These are phyloP conservation scores for Adansonia gregorii DNA, from an alignment of 441 rosid species.

Conservation along the genomic window DNA sequence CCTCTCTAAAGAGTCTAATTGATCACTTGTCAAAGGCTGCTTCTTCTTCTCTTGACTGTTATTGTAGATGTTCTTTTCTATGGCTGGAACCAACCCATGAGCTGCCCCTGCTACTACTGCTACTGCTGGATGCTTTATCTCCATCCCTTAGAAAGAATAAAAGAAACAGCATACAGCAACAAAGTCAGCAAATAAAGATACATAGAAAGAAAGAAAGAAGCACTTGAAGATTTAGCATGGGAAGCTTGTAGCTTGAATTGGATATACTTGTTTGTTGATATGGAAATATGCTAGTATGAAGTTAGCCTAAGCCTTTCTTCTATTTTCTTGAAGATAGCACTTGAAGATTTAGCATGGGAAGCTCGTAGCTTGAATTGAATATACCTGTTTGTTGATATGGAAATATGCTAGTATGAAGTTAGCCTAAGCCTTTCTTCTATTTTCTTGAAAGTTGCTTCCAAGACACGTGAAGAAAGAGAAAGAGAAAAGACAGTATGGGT, in stretches of 20 bases:
- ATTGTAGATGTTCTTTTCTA: constrained; percentile 43
- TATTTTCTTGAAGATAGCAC: background rate
- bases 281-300: too few relatives aligned
- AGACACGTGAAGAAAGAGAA: background rate
- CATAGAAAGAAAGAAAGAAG: background rate
- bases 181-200: background rate
- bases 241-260: too few relatives aligned
- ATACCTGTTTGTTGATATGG: background rate
- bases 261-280: background rate
- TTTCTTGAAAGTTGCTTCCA: background rate
- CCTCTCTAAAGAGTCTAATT: constrained; percentile 70
- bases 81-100: constrained; percentile 33
- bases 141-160: constrained; percentile 38
- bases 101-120: constrained; percentile 43
- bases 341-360: too few relatives aligned
- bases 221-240: too few relatives aligned
- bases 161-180: background rate
- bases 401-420: too few relatives aligned
- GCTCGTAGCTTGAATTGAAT: too few relatives aligned
- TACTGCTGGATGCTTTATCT: constrained; percentile 48
- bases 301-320: too few relatives aligned
- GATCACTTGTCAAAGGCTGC: constrained; percentile 68
- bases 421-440: too few relatives aligned
- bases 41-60: constrained; percentile 66
- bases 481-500: too few relatives aligned